These are phyloP conservation scores for Psophocarpus tetragonolobus DNA, from an alignment of 306 rosid genomes.

Conservation along the genomic window DNA sequence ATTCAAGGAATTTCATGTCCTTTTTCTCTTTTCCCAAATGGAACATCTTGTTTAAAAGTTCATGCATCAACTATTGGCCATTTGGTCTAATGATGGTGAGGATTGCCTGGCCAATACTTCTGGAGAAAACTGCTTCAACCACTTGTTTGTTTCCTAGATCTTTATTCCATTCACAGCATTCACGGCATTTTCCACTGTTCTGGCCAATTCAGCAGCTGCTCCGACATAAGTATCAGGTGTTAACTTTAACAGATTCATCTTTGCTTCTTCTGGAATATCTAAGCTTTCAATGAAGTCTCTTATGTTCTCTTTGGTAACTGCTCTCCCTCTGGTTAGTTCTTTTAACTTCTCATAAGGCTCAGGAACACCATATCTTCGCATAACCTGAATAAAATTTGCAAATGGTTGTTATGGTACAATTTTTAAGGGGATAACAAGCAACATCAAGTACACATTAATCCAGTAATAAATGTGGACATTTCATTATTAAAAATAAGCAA, in stretches of 20 bases:
- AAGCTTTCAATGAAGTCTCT: constrained; percentile 62
- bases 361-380: constrained; percentile 82
- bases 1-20: neutral
- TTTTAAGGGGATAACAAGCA: neutral
- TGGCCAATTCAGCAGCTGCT: constrained; percentile 74
- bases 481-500: neutral
- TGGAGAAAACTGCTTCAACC: constrained; percentile 3
- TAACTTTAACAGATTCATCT: constrained; percentile 57
- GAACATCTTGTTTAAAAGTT: too few relatives aligned
- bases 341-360: constrained; percentile 87
- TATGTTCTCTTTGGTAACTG: constrained; percentile 70
- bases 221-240: constrained; percentile 78
- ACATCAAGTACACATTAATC: constrained; percentile 6
- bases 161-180: constrained; percentile 28
- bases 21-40: neutral
- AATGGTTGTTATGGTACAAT: neutral
- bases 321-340: constrained; percentile 84
- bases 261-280: constrained; percentile 68
- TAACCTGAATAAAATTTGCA: constrained; percentile 53
- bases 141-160: constrained; percentile 14
- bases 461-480: neutral
- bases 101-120: neutral
- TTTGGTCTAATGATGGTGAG: constrained; percentile 16
- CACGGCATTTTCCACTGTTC: constrained; percentile 49
- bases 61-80: neutral